Conservation (phyloP, 176 grass and related monocot genomes). For the Cenchrus fungigraminus region DNA sequence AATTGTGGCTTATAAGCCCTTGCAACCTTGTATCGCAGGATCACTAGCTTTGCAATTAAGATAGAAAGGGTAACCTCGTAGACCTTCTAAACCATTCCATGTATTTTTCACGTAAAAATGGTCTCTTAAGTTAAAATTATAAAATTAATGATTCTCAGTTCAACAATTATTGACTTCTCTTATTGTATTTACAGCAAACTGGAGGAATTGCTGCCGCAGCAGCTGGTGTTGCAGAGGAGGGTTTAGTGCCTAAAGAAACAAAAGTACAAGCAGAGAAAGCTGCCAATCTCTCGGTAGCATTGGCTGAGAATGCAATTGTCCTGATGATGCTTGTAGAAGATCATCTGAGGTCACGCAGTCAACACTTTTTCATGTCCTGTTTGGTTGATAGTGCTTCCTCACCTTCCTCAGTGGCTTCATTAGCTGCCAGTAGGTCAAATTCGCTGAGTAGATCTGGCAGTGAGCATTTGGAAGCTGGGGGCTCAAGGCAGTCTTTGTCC, state of each 20-base stretch:
- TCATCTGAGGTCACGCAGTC: constrained; percentile 89
- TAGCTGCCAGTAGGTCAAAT: constrained; percentile 68
- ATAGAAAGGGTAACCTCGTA: background rate
- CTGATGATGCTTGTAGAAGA: constrained; percentile 98
- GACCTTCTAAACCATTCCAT: constrained; percentile 16
- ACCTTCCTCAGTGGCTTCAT: constrained; percentile 60
- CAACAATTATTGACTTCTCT: constrained; percentile 22
- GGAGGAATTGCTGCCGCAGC: constrained; percentile 71
- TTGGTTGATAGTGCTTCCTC: constrained; percentile 61
- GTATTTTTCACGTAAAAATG: constrained; percentile 19
- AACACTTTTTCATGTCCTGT: constrained; percentile 66
- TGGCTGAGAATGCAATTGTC: constrained; percentile 94
- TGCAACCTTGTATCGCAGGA: background rate
- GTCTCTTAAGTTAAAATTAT: constrained; percentile 31
- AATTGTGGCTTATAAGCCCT: constrained; percentile 17
- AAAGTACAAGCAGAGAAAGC: constrained; percentile 83
- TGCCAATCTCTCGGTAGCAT: constrained; percentile 66
- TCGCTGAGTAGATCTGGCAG: constrained; percentile 70
- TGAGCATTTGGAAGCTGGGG: constrained; percentile 63
- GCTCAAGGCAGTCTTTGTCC: constrained; percentile 73
- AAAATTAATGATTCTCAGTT: constrained; percentile 23
- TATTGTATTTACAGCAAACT: constrained; percentile 59
- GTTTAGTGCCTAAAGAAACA: constrained; percentile 65
- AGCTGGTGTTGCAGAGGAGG: constrained; percentile 73
- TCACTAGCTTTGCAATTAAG: background rate